Evolutionary conservation across 176 grass and related monocot species (phyloP).

Genomic region (Carex kokanica): DNA sequence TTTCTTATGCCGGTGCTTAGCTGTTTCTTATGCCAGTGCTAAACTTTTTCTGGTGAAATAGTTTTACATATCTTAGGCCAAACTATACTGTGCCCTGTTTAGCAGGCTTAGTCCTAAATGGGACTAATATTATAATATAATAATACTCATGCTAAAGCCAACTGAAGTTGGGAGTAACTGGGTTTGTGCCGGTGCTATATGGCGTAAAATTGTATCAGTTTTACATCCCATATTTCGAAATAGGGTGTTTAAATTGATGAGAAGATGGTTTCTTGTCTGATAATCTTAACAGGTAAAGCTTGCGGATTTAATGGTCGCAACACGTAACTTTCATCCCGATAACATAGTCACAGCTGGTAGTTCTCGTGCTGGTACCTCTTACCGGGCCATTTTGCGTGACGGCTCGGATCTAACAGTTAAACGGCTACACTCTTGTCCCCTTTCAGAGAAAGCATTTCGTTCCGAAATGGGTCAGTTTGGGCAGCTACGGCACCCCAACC

Average conservation of each 20-base stretch:
- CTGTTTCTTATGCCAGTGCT: neutral
- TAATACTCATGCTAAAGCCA: neutral
- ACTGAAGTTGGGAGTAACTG: neutral
- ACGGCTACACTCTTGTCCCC: constrained; percentile 80
- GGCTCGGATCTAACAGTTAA: constrained; percentile 88
- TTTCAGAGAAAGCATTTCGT: constrained; percentile 79
- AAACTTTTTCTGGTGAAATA: neutral
- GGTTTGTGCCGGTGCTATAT: neutral
- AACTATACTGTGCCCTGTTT: neutral
- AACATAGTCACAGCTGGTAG: constrained; percentile 85
- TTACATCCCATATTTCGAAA: neutral
- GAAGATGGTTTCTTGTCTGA: neutral
- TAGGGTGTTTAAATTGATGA: neutral
- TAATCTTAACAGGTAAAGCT: constrained; percentile 49
- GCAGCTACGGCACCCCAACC: constrained; percentile 83
- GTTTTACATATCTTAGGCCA: neutral
- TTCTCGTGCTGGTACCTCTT: constrained; percentile 67
- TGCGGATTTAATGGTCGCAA: constrained; percentile 82
- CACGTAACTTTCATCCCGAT: constrained; percentile 62
- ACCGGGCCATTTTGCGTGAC: constrained; percentile 72
- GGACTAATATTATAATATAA: neutral
- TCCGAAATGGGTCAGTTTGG: constrained; percentile 75
- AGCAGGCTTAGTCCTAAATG: neutral
- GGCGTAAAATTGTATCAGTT: neutral
- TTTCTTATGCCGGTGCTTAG: neutral